These are phyloP conservation scores for Camellia sinensis DNA, from an alignment of 148 eudicot species.

Conservation along the genomic window DNA sequence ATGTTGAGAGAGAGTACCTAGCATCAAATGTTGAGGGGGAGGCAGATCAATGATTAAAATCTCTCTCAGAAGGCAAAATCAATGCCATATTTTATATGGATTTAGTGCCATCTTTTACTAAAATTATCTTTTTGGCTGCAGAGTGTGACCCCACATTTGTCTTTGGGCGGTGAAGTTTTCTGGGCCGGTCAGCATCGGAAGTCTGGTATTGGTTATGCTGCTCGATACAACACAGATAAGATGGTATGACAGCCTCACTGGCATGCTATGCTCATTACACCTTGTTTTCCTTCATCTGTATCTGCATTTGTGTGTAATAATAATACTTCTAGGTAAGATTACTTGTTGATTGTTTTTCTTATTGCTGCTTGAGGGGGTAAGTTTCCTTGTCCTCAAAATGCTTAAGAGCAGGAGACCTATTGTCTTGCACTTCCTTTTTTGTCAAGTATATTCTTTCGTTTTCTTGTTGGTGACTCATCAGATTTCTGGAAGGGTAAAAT, in stretches of 20 bases:
- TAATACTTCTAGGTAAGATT: neutral
- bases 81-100: neutral
- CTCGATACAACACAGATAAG: conserved; percentile 83
- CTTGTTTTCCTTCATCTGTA: neutral
- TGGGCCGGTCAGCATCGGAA: conserved; percentile 94
- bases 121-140: conserved; percentile 26
- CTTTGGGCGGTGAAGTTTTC: conserved; percentile 93
- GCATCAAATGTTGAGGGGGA: no score
- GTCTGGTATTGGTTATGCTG: conserved; percentile 90
- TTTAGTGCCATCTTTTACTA: neutral
- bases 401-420: neutral
- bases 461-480: neutral
- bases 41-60: no score
- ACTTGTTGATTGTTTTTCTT: neutral
- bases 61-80: neutral
- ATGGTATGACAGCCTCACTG: conserved; percentile 43
- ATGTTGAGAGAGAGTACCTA: no score
- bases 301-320: neutral
- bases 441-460: neutral
- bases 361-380: neutral
- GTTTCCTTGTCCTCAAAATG: neutral
- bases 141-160: conserved; percentile 81
- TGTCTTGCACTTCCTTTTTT: neutral
- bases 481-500: neutral
- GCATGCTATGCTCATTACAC: neutral